Evolutionary conservation across 805 yeast species (phyloP).

Genomic region (Kodamaea restingae): DNA sequence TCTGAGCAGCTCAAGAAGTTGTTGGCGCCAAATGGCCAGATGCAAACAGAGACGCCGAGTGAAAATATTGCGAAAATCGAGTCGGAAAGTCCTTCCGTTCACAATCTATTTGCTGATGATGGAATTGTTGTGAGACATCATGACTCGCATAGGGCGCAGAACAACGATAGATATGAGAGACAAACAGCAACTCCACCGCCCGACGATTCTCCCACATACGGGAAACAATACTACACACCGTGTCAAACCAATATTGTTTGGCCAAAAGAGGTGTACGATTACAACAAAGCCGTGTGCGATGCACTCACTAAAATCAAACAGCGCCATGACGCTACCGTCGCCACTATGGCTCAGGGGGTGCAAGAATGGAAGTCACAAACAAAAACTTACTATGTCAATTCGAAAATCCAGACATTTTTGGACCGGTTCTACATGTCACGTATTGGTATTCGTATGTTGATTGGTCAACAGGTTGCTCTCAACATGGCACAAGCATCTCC

Average conservation of each 20-base stretch:
- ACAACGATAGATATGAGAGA: neutral
- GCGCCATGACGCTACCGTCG: constrained; percentile 89
- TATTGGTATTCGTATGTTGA: constrained; percentile 88
- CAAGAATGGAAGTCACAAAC: constrained; percentile 74
- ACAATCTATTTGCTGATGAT: constrained; percentile 8
- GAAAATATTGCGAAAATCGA: constrained; percentile 7
- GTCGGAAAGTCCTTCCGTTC: constrained; percentile 4
- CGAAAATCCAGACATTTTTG: constrained; percentile 72
- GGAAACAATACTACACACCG: constrained; percentile 47
- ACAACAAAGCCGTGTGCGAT: constrained; percentile 63
- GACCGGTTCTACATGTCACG: constrained; percentile 88
- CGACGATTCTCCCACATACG: constrained; percentile 34
- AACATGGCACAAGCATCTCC: constrained; percentile 57
- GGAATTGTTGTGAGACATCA: constrained; percentile 10
- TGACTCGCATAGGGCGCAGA: neutral
- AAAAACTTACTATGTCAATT: constrained; percentile 52
- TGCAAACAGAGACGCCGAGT: neutral
- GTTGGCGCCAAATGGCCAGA: constrained; percentile 20
- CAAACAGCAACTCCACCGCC: neutral
- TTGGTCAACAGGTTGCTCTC: constrained; percentile 90
- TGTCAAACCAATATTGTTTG: constrained; percentile 55
- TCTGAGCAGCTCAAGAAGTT: constrained; percentile 38
- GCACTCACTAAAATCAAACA: constrained; percentile 67
- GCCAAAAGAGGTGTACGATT: constrained; percentile 71
- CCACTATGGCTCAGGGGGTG: constrained; percentile 89